Conservation (phyloP, 257 asterid genomes). For the Scutellaria baicalensis region DNA sequence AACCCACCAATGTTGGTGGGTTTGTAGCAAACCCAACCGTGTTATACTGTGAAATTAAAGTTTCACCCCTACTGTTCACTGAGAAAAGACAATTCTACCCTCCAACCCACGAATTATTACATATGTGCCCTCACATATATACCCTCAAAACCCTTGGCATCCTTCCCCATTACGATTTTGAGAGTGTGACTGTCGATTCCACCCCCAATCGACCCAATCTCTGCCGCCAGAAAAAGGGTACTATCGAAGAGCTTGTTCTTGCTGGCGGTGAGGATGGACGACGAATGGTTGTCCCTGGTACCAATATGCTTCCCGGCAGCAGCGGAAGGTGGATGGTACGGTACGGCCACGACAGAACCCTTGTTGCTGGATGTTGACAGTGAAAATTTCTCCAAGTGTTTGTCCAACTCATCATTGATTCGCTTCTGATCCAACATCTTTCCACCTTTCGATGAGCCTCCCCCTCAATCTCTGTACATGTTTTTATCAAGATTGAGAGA, state of each 20-base stretch:
- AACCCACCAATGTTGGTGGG: too few species aligned
- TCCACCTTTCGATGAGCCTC: conserved; percentile 64
- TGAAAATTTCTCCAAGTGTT: conserved; percentile 85
- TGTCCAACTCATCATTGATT: conserved; percentile 88
- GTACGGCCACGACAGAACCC: conserved; percentile 41
- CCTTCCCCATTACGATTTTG: too few species aligned
- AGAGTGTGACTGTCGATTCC: too few species aligned
- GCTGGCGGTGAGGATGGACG: conserved; percentile 36
- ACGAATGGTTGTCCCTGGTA: conserved; percentile 44
- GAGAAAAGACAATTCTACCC: too few species aligned
- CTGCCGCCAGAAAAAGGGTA: too few species aligned
- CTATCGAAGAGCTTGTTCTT: conserved; percentile 80
- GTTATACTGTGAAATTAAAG: too few species aligned
- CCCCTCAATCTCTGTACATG: conserved; percentile 85
- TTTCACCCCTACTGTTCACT: too few species aligned
- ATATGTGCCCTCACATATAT: too few species aligned
- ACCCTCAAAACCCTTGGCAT: too few species aligned
- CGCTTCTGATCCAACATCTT: conserved; percentile 94
- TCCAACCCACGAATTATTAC: too few species aligned
- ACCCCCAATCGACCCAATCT: too few species aligned
- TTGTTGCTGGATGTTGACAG: conserved; percentile 79
- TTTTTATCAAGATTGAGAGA: conserved; percentile 8
- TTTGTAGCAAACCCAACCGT: too few species aligned
- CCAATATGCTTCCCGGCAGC: conserved; percentile 50
- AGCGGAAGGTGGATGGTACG: conserved; percentile 58